Evolutionary conservation across 2,329 filamentous ascomycete species (phyloP).

Genomic region (Penicillium sp.): DNA sequence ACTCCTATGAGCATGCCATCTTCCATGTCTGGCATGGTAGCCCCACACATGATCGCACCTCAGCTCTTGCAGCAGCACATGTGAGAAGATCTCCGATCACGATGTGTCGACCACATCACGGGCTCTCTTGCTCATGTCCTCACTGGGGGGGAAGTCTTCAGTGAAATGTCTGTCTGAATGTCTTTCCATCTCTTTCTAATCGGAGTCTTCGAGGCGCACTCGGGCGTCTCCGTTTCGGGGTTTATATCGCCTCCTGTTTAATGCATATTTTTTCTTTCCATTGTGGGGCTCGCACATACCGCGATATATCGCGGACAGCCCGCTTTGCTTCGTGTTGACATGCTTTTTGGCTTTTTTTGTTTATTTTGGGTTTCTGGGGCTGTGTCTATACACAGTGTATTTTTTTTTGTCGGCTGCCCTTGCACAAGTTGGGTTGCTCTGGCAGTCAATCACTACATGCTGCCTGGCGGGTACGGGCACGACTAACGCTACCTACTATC

Average conservation of each 20-base stretch:
- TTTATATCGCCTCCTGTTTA: conserved; percentile 9
- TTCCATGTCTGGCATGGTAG: conserved; percentile 43
- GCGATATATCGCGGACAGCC: conserved; percentile 1
- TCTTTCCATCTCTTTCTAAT: neutral
- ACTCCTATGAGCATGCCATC: conserved; percentile 37
- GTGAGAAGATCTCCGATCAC: conserved; percentile 19
- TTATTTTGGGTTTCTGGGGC: neutral
- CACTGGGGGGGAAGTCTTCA: neutral
- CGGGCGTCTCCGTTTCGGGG: conserved; percentile 1
- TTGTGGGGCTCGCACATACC: conserved; percentile 4
- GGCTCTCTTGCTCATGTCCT: neutral
- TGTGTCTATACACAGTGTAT: conserved; percentile 17
- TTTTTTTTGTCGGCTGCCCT: conserved; percentile 6
- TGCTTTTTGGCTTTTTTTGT: neutral
- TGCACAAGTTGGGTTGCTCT: conserved; percentile 7
- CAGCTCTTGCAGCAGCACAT: conserved; percentile 47
- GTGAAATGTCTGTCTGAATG: neutral
- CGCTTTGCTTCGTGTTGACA: neutral
- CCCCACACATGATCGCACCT: conserved; percentile 45
- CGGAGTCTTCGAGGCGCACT: neutral
- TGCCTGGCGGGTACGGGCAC: conserved; percentile 25
- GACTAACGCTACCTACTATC: conserved; percentile 6
- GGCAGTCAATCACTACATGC: conserved; percentile 10
- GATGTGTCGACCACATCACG: neutral
- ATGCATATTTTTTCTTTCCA: conserved; percentile 2